phyloP scores from a whole-genome alignment of 768 basidiomycete species.

The Punctularia strigosozonata region DNA sequence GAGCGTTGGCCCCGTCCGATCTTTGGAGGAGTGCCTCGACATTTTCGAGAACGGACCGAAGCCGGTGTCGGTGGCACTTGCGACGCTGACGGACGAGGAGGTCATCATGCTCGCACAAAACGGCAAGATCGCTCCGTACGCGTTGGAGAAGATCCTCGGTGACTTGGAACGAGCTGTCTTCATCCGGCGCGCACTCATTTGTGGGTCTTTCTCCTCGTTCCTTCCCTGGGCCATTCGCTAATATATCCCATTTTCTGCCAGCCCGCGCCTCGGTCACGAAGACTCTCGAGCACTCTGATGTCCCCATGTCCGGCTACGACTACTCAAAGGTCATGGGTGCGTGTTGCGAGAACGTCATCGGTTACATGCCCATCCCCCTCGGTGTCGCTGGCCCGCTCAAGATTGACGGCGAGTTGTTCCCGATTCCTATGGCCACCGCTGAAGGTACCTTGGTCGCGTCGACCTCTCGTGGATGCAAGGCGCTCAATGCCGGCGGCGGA shows the following conservation, averaged over 20 bases:
- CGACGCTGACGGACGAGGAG: constrained; percentile 81
- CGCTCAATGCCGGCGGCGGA: constrained; percentile 91
- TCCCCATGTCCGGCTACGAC: constrained; percentile 82
- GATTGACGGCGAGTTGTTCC: constrained; percentile 74
- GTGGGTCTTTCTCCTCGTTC: constrained; percentile 35
- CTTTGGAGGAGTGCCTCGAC: constrained; percentile 68
- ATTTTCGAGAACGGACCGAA: constrained; percentile 68
- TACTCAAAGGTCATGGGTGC: constrained; percentile 91
- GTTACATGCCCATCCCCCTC: constrained; percentile 91
- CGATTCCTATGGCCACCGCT: constrained; percentile 99
- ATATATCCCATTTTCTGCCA: constrained; percentile 16
- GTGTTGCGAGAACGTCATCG: constrained; percentile 98
- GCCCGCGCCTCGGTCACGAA: constrained; percentile 79
- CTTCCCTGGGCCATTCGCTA: background rate
- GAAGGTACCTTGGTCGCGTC: constrained; percentile 98
- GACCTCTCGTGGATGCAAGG: constrained; percentile 95
- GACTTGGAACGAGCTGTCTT: constrained; percentile 80
- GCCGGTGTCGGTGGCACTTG: constrained; percentile 42
- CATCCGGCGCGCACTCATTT: constrained; percentile 81
- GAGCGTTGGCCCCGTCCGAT: constrained; percentile 22
- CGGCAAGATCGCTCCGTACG: constrained; percentile 92
- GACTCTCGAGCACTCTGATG: constrained; percentile 70
- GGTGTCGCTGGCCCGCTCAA: constrained; percentile 94
- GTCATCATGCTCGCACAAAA: constrained; percentile 78
- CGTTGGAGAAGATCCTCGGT: constrained; percentile 89